Evolutionary conservation across 305 asterid genomes (phyloP).

Genomic region (Euphrasia arctica): DNA sequence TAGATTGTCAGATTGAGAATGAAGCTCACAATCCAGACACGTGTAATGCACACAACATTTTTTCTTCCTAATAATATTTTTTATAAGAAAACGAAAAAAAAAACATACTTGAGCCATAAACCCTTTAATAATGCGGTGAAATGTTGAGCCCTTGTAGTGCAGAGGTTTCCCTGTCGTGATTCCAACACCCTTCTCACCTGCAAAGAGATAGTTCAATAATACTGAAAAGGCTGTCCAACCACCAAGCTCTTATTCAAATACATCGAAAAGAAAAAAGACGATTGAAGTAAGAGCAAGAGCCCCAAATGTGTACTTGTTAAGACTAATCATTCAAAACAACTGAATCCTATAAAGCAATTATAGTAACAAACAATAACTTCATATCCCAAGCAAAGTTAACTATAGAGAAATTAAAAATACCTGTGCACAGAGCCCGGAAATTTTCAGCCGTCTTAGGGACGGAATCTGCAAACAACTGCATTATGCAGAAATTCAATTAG

Average conservation of each 20-base stretch:
- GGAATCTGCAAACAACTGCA: conserved; percentile 87
- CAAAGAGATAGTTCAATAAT: conserved; percentile 27
- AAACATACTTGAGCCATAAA: conserved; percentile 93
- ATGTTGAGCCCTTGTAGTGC: conserved; percentile 83
- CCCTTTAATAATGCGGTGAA: conserved; percentile 92
- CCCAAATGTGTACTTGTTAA: not conserved
- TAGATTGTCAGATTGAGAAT: too few relatives aligned
- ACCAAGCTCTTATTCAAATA: not conserved
- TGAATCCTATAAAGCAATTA: not conserved
- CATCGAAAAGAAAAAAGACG: not conserved
- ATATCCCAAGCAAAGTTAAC: conserved; percentile 14
- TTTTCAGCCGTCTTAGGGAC: conserved; percentile 97
- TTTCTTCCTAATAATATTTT: not conserved
- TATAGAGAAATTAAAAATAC: conserved; percentile 34
- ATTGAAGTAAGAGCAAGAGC: not conserved
- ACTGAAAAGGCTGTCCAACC: too few relatives aligned
- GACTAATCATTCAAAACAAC: conserved; percentile 17
- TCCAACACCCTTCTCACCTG: conserved; percentile 95
- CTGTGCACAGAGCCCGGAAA: conserved; percentile 94
- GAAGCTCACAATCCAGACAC: too few relatives aligned
- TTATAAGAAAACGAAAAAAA: conserved; percentile 17
- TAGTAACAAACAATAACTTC: not conserved
- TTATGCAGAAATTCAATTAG: conserved; percentile 21
- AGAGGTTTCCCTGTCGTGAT: conserved; percentile 76
- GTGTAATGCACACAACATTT: conserved; percentile 8